Percentiles rank a stretch among this genome's conserved stretches.
Conservation (phyloP, 306 rosid species). For the Oemleria cerasiformis region DNA sequence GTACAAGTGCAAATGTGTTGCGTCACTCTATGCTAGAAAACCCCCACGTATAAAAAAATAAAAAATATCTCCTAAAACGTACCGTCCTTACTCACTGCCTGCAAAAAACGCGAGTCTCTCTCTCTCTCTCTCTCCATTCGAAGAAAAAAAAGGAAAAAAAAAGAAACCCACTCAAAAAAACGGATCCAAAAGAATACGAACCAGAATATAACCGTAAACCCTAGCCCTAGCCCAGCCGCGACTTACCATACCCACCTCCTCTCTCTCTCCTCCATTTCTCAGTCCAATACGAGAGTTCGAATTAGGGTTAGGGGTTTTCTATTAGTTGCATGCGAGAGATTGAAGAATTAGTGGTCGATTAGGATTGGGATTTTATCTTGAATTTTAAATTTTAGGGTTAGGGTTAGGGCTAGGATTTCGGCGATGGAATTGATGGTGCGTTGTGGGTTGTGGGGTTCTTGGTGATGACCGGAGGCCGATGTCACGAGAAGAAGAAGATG, state of each 20-base stretch:
- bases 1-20: slow-evolving; percentile 3
- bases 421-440: slow-evolving; percentile 56
- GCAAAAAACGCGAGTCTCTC: slow-evolving; percentile 58
- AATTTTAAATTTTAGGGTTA: background rate
- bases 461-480: slow-evolving; percentile 85
- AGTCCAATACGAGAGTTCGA: slow-evolving; percentile 21
- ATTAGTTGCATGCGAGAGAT: slow-evolving; percentile 2
- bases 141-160: slow-evolving; percentile 22
- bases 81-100: slow-evolving; percentile 39
- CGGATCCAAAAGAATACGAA: slow-evolving; percentile 64
- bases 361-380: background rate
- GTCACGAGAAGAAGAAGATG: slow-evolving; percentile 60
- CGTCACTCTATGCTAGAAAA: slow-evolving; percentile 22
- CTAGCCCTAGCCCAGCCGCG: slow-evolving; percentile 71
- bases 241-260: slow-evolving; percentile 60
- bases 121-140: slow-evolving; percentile 19
- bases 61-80: slow-evolving; percentile 41
- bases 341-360: slow-evolving; percentile 9
- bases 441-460: slow-evolving; percentile 35
- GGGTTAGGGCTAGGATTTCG: slow-evolving; percentile 38
- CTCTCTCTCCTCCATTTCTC: slow-evolving; percentile 14
- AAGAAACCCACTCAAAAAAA: slow-evolving; percentile 34
- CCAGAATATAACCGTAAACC: slow-evolving; percentile 62
- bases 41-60: slow-evolving; percentile 39
- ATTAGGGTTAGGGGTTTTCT: slow-evolving; percentile 38